Conservation (phyloP, 1,284 basidiomycete genomes). For the Trametes versicolor region DNA sequence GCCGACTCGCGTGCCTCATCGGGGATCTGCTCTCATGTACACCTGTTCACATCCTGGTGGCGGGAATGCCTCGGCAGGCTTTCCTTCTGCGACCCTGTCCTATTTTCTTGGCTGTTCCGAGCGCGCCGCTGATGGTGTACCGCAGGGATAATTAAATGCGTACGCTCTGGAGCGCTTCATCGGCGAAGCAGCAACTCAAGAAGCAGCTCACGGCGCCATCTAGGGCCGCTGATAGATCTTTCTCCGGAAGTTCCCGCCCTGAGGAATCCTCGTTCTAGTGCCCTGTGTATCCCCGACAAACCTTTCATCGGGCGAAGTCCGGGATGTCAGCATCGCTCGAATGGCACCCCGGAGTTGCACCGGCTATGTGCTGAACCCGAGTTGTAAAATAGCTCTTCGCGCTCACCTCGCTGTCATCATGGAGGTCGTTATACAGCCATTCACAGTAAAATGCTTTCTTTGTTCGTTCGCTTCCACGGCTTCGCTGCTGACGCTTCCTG, state of each 20-base stretch:
- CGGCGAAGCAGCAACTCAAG: conserved; percentile 5
- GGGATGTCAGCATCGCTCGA: conserved; percentile 1
- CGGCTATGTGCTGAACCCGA: background rate
- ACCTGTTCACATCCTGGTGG: conserved; percentile 5
- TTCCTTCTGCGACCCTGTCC: conserved; percentile 4
- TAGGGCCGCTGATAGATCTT: conserved; percentile 7
- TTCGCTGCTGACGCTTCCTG: conserved; percentile 1
- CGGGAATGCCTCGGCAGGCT: conserved; percentile 3
- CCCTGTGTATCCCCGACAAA: conserved; percentile 5
- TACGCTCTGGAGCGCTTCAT: background rate
- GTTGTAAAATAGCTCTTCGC: background rate
- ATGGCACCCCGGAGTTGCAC: background rate
- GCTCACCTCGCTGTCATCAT: background rate
- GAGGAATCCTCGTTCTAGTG: conserved; percentile 20
- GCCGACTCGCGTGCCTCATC: conserved; percentile 4
- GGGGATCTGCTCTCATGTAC: conserved; percentile 8
- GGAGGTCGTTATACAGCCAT: background rate
- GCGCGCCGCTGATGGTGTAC: conserved; percentile 4
- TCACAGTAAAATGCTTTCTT: no score
- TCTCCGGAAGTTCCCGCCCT: conserved; percentile 4
- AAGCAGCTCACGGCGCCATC: background rate
- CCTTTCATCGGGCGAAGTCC: background rate
- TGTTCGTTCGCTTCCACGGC: background rate
- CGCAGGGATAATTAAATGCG: conserved; percentile 11
- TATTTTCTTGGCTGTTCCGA: conserved; percentile 10